These are phyloP conservation scores for Cryphonectria radicalis DNA, from an alignment of 2,329 filamentous ascomycete species.

Conservation along the genomic window DNA sequence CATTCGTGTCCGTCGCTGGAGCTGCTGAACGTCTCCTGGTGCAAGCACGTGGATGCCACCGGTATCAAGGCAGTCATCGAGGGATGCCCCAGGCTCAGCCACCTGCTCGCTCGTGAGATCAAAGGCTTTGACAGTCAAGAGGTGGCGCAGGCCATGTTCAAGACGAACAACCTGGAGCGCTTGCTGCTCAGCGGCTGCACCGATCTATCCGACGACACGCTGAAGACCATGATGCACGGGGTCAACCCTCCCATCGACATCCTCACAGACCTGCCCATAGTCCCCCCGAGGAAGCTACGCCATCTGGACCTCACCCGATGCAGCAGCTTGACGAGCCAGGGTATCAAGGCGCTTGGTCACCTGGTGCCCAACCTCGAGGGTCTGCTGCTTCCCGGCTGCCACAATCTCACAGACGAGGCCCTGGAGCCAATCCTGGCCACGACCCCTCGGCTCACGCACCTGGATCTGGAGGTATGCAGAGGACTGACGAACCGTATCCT, in stretches of 20 bases:
- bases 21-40: conserved; percentile 90
- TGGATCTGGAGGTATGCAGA: conserved; percentile 87
- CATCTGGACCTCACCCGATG: conserved; percentile 88
- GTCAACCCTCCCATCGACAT: conserved; percentile 77
- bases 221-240: conserved; percentile 78
- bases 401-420: conserved; percentile 72
- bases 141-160: conserved; percentile 75
- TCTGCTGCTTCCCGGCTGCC: conserved; percentile 79
- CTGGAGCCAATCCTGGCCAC: conserved; percentile 75
- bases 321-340: conserved; percentile 69
- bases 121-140: conserved; percentile 75
- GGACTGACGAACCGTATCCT: conserved; percentile 76
- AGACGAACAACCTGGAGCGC: conserved; percentile 80
- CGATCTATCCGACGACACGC: conserved; percentile 74
- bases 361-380: conserved; percentile 81
- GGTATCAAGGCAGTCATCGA: conserved; percentile 76
- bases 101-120: conserved; percentile 82
- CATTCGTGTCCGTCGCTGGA: conserved; percentile 82
- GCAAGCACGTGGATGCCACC: conserved; percentile 78
- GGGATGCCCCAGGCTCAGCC: conserved; percentile 72
- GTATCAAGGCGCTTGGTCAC: conserved; percentile 72
- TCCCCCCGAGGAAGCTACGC: conserved; percentile 76
- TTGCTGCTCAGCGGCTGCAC: conserved; percentile 80
- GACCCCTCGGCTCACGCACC: conserved; percentile 76
- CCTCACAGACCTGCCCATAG: conserved; percentile 74